Evolutionary conservation across 2,329 filamentous ascomycete genomes (phyloP), one percentile per base, ranked within the genome.

Genomic region (Epichloe hybrida): DNA sequence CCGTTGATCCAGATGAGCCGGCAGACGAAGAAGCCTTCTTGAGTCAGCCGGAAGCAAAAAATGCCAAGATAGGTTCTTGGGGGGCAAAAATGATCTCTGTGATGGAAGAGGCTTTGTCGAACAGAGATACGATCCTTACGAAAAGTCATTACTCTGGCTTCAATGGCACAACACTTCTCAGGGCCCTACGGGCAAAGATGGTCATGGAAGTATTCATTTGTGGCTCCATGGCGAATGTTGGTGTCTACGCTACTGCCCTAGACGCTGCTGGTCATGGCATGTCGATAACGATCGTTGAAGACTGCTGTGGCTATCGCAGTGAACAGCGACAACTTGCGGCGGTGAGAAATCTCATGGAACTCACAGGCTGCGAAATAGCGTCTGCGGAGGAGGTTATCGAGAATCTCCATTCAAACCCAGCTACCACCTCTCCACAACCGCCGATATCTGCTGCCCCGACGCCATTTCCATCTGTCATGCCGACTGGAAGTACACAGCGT

Each of bases 71-170:
- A 20, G 69, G 66, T 39, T 70, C 75, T 2, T 52, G 59, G 5
- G 78, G 76, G 7, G 66, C 67, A 20, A 70, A 73, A 50, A 66
- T 80, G 37, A 66, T 71, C 0, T 59, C 67, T 2, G 58, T 60
- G 1, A 63, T 78, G n/a, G 63, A 69, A 51, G 62, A 65, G 5
- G 66, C 62, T 38, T 64, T 72, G 57, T 79, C 63, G 62, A 71
- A 57, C 64, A 64, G 64, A 41, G 80, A 84, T 54, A 61, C 74
- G 42, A 62, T 71, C 44, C 64, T 81, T 50, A 70, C 75, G 49
- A 97, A 95, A 66, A 81, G 81, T 5, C 79, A 88, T 58, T 97
- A 97, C 66, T 97, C 93, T 4, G 90, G 90, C 13, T 90, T 97
- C 62, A 79, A 81, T 49, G 80, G 79, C 8, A 87, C 84, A 0